Base-by-base conservation (phyloP, 192 early-diverging fungal species). In the Backusella mclennaniae region DNA sequence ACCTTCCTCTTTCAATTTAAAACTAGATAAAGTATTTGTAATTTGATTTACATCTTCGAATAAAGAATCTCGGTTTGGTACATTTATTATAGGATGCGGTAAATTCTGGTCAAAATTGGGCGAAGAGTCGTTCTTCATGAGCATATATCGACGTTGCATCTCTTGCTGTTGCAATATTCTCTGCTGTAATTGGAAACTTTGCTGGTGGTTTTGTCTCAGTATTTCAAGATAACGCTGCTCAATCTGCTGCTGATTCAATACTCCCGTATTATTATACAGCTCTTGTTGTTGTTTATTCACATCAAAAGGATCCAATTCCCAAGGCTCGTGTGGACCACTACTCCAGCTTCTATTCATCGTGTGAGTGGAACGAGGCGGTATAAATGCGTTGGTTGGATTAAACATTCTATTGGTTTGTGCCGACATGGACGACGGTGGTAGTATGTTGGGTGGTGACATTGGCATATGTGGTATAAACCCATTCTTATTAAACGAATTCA, bases 171-270 rank as follows among this genome's bases (percentile, higher is more conserved):
- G 70, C 4, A 49, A 29, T 41, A 72, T 19, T 52, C 44, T 29
- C 42, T 72, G 73, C 23, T 74, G 73, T 59, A 63, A 49, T 35
- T 84, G 83, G 69, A 84, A 23, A 23, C 81, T 76, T 6, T 76
- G 75, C 36, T 74, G 67, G 44, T 80, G 75, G n/a, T 82, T 73
- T 67, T 82, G 80, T 53, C 80, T 80, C 69, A 85, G 21, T 21
- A 87, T 79, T 3, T 71, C 66, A 14, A 73, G 49, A 36, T 84
- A 75, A 21, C 78, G 76, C 39, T 80, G 69, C n/a, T 88, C 85
- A n/a, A 85, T 63, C 42, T 88, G 63, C 39, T 66, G 68, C 12
- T 63, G 49, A 35, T 52, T 75, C 31, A 75, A 15, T 0, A 29
- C 31, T 19, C 23, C 21, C 29, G 69, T 41, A 17, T 75, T 21